Evolutionary conservation across 495 filamentous ascomycete genomes (phyloP).

Genomic region (Penicillium bovifimosum): DNA sequence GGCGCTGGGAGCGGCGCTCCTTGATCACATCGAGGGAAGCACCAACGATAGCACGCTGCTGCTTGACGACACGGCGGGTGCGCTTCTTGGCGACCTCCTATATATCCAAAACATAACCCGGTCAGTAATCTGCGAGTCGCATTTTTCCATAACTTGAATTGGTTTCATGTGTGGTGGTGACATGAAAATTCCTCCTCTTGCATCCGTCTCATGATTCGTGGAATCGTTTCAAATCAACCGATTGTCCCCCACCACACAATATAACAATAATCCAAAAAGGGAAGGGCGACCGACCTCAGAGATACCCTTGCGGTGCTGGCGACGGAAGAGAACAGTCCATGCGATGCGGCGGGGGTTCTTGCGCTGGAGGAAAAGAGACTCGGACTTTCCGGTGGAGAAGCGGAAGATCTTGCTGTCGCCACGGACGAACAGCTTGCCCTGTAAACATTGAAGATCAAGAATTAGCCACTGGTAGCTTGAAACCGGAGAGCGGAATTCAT

Average conservation of each 20-base stretch:
- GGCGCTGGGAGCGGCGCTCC: conserved; percentile 88
- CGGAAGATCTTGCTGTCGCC: conserved; percentile 99
- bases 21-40: conserved; percentile 99
- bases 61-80: conserved; percentile 95
- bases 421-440: conserved; percentile 99
- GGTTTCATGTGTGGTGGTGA: not conserved
- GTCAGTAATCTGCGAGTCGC: conserved; percentile 36
- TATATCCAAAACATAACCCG: conserved; percentile 23
- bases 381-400: conserved; percentile 99
- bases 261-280: conserved; percentile 22
- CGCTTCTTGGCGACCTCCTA: conserved; percentile 99
- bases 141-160: conserved; percentile 4
- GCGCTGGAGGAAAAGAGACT: conserved; percentile 99
- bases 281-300: conserved; percentile 77
- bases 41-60: conserved; percentile 98
- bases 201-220: conserved; percentile 7
- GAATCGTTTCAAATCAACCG: conserved; percentile 5
- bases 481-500: conserved; percentile 4
- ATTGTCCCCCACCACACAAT: conserved; percentile 9
- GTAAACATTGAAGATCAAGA: conserved; percentile 26
- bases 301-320: conserved; percentile 99
- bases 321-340: conserved; percentile 96
- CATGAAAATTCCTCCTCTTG: conserved; percentile 16
- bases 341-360: conserved; percentile 99
- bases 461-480: conserved; percentile 20